Evolutionary conservation across 106 monocot genomes (phyloP).

Genomic region (Narthecium ossifragum): DNA sequence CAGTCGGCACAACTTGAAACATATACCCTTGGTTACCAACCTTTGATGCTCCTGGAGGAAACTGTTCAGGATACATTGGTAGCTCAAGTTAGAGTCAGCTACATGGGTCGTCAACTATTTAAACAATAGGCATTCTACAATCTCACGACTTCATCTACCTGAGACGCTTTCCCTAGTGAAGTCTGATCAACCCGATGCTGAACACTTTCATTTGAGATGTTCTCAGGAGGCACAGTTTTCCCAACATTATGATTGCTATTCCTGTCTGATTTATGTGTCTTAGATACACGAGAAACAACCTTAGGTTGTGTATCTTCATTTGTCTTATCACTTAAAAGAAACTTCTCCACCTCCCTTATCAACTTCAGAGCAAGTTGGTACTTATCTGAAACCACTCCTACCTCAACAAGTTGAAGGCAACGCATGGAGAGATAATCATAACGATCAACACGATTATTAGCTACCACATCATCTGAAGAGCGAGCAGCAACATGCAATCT

Average conservation of each 20-base stretch:
- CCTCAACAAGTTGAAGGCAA: constrained; percentile 52
- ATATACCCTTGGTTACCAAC: constrained; percentile 18
- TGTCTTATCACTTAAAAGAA: constrained; percentile 44
- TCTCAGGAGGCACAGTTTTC: constrained; percentile 18
- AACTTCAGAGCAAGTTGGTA: constrained; percentile 55
- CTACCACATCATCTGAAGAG: constrained; percentile 27
- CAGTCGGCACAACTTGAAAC: constrained; percentile 13
- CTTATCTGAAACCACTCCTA: constrained; percentile 45
- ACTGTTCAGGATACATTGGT: constrained; percentile 2
- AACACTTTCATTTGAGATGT: constrained; percentile 18
- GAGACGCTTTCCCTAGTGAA: constrained; percentile 20
- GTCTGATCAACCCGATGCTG: constrained; percentile 9
- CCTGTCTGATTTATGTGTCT: constrained; percentile 31
- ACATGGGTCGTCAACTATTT: background rate
- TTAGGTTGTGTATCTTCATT: constrained; percentile 57
- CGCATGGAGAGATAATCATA: constrained; percentile 58
- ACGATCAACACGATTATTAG: constrained; percentile 43
- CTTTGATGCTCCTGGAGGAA: constrained; percentile 10
- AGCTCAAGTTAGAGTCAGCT: background rate
- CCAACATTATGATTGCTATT: constrained; percentile 18
- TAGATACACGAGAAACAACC: constrained; percentile 47
- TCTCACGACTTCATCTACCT: too few species aligned
- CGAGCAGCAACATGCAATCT: constrained; percentile 33
- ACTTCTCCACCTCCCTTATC: constrained; percentile 46
- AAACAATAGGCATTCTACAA: too few species aligned